phyloP scores from a whole-genome alignment of 306 rosid genomes.

The Cucurbita argyrosperma region DNA sequence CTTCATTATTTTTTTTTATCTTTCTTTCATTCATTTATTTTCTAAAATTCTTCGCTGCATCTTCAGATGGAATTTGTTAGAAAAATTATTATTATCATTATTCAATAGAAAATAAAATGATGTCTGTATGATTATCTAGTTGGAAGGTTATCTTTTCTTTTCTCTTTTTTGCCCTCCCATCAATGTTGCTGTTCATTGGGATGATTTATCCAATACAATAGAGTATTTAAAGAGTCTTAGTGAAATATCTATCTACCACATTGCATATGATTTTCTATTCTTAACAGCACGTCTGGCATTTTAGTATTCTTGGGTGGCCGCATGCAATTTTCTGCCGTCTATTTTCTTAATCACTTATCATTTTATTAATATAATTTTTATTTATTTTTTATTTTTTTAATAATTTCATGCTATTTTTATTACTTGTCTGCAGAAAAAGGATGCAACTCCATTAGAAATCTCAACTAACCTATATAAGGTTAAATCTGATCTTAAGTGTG shows the following conservation, averaged over 20 bases:
- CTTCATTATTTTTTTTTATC: not conserved
- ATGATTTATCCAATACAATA: not conserved
- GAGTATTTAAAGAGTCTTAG: not conserved
- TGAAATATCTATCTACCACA: not conserved
- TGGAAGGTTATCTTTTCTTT: not conserved
- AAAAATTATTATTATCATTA: not conserved
- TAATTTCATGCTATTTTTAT: not conserved
- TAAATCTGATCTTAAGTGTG: constrained; percentile 71
- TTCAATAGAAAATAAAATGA: not conserved
- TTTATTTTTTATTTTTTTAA: too few species aligned
- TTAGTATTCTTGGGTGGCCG: not conserved
- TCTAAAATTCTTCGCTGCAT: not conserved
- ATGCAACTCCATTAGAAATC: constrained; percentile 46
- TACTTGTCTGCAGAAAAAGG: constrained; percentile 44
- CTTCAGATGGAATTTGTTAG: not conserved
- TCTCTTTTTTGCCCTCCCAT: not conserved
- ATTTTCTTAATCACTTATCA: too few species aligned
- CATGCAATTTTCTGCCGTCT: not conserved
- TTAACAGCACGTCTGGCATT: not conserved
- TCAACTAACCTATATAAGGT: constrained; percentile 53
- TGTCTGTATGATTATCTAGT: not conserved
- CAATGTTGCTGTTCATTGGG: not conserved
- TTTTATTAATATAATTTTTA: not conserved
- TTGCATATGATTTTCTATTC: not conserved
- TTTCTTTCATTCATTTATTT: not conserved